These are phyloP conservation scores for Alternaria angustiovoidea DNA, from an alignment of 2,329 filamentous ascomycete species.

Conservation along the genomic window DNA sequence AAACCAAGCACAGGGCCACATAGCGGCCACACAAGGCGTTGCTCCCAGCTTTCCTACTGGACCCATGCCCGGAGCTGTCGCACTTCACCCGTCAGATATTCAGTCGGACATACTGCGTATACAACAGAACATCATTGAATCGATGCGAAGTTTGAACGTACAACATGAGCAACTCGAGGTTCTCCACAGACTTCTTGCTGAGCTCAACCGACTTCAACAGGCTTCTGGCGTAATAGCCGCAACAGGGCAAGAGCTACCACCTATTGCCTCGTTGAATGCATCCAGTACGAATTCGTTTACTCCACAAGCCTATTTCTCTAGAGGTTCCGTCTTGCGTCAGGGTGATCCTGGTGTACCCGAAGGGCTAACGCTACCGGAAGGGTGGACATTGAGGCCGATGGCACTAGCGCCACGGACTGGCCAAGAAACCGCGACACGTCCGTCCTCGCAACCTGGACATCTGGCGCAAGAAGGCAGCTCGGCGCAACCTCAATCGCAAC, in stretches of 20 bases:
- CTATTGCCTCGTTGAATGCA: conserved; percentile 35
- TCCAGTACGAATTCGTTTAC: conserved; percentile 26
- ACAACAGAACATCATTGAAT: conserved; percentile 49
- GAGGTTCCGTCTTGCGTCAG: conserved; percentile 42
- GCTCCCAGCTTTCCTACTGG: conserved; percentile 16
- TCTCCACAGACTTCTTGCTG: conserved; percentile 41
- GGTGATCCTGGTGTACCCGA: conserved; percentile 46
- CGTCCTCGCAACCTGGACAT: conserved; percentile 16
- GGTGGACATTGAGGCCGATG: conserved; percentile 49
- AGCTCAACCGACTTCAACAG: conserved; percentile 44
- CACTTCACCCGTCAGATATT: conserved; percentile 44
- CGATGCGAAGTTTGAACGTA: conserved; percentile 43
- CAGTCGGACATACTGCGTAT: conserved; percentile 48
- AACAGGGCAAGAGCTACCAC: conserved; percentile 37
- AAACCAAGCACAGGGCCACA: conserved; percentile 21
- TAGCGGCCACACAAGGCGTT: conserved; percentile 18
- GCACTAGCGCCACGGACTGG: conserved; percentile 31
- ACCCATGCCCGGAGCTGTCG: conserved; percentile 30
- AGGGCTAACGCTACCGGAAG: conserved; percentile 48
- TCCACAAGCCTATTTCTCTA: conserved; percentile 46
- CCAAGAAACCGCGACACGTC: conserved; percentile 16
- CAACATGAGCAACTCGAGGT: conserved; percentile 48
- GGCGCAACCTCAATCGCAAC: not conserved
- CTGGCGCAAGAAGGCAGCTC: conserved; percentile 2
- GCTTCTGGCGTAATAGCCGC: conserved; percentile 34